Percentiles rank a stretch among this genome's conserved stretches.
Conservation (phyloP, 73 alveolate species). For the Paramecium sonneborni region DNA sequence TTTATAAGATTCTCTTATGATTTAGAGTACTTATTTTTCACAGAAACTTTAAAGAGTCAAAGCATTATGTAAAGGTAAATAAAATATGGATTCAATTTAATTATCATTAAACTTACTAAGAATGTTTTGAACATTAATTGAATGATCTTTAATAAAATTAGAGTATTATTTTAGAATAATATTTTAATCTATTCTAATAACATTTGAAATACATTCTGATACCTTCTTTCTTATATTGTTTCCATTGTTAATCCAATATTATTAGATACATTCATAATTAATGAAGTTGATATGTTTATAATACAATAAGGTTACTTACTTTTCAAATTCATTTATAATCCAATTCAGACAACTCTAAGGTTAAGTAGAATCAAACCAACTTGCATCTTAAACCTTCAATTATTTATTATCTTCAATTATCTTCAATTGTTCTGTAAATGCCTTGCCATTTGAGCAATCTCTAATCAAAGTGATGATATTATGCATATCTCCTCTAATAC, state of each 20-base stretch:
- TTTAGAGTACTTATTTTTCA: background rate
- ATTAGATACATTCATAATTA: background rate
- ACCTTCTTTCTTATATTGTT: background rate
- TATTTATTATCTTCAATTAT: background rate
- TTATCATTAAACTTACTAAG: background rate
- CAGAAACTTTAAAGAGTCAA: background rate
- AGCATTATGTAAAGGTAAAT: background rate
- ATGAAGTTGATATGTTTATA: background rate
- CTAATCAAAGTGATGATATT: background rate
- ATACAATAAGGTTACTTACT: background rate
- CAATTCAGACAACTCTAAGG: background rate
- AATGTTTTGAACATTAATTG: background rate
- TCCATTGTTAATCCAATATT: background rate
- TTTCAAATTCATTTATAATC: conserved; percentile 42
- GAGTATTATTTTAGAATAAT: background rate
- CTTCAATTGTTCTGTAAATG: background rate
- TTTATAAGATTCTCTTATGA: conserved; percentile 1
- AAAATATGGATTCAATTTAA: background rate
- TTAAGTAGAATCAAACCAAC: conserved; percentile 12
- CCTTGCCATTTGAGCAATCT: conserved; percentile 38
- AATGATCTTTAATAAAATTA: background rate
- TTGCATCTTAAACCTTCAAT: conserved; percentile 23
- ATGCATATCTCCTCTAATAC: background rate
- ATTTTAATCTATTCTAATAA: background rate
- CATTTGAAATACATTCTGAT: background rate